Conservation (phyloP, 2,329 filamentous ascomycete species). For the Huntiella abstrusa region DNA sequence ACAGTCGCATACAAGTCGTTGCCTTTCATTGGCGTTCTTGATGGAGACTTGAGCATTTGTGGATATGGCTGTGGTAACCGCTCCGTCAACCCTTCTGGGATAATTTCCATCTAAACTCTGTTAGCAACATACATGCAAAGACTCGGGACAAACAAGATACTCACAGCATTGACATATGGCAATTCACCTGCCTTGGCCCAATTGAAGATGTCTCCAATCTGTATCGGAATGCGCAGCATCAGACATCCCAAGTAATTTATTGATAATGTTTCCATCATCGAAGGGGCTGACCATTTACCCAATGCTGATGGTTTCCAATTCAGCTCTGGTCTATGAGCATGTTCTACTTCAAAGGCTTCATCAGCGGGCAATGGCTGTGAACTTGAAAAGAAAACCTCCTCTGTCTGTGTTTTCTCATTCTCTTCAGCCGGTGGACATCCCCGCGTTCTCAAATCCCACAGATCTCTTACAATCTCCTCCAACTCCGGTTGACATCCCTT, state of each 20-base stretch:
- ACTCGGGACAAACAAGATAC: slow-evolving; percentile 14
- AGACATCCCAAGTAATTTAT: slow-evolving; percentile 65
- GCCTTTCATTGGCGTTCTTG: slow-evolving; percentile 23
- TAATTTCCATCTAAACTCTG: slow-evolving; percentile 34
- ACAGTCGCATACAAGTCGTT: slow-evolving; percentile 47
- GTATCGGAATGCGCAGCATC: slow-evolving; percentile 57
- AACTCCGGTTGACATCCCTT: slow-evolving; percentile 53
- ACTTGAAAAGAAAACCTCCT: slow-evolving; percentile 15
- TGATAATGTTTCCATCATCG: slow-evolving; percentile 53
- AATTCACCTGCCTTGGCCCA: slow-evolving; percentile 53
- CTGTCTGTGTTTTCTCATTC: neutral
- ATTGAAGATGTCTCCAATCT: slow-evolving; percentile 49
- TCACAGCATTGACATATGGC: slow-evolving; percentile 49
- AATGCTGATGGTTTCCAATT: slow-evolving; percentile 27
- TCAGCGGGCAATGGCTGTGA: slow-evolving; percentile 17
- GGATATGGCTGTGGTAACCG: slow-evolving; percentile 45
- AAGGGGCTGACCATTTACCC: slow-evolving; percentile 39
- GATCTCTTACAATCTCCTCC: slow-evolving; percentile 60
- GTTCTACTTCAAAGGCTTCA: slow-evolving; percentile 14
- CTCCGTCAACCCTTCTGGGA: slow-evolving; percentile 40
- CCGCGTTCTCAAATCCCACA: slow-evolving; percentile 59
- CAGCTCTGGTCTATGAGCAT: slow-evolving; percentile 17
- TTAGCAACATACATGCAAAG: neutral
- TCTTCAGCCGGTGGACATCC: slow-evolving; percentile 18
- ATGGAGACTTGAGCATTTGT: slow-evolving; percentile 34